phyloP scores from a whole-genome alignment of 345 rosid species.

The Dovyalis caffra region DNA sequence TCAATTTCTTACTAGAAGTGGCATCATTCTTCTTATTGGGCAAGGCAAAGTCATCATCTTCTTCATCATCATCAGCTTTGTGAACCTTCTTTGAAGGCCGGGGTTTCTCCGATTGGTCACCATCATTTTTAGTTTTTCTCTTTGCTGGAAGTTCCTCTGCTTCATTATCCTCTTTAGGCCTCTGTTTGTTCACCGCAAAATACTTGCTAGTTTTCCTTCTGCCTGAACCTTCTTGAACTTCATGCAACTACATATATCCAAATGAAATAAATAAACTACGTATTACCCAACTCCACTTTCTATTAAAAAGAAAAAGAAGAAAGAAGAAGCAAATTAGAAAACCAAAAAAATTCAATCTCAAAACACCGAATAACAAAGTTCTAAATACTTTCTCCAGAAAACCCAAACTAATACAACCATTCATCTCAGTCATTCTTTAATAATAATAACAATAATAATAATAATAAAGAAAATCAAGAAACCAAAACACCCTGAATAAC shows the following conservation, averaged over 20 bases:
- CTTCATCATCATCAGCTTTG: constrained; percentile 56
- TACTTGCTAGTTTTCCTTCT: constrained; percentile 96
- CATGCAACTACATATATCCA: constrained; percentile 34
- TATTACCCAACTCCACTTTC: neutral
- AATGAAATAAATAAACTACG: neutral
- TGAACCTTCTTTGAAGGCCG: constrained; percentile 50
- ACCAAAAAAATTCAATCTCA: neutral
- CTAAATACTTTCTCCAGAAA: too few species aligned
- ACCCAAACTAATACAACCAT: too few species aligned
- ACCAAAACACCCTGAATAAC: too few species aligned
- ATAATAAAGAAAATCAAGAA: too few species aligned
- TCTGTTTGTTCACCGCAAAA: constrained; percentile 63
- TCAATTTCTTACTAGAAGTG: constrained; percentile 76
- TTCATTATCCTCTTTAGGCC: constrained; percentile 58
- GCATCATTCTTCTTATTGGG: constrained; percentile 46
- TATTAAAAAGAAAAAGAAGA: too few species aligned
- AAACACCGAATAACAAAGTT: neutral
- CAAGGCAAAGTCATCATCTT: constrained; percentile 54
- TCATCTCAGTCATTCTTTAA: too few species aligned
- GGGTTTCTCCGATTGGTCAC: constrained; percentile 37
- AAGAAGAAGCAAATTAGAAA: too few species aligned
- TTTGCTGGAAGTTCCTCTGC: constrained; percentile 53
- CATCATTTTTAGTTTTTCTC: constrained; percentile 53
- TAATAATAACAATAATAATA: too few species aligned
- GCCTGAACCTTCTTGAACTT: constrained; percentile 47